phyloP scores from a whole-genome alignment of 306 rosid species.

The Prunus campanulata region DNA sequence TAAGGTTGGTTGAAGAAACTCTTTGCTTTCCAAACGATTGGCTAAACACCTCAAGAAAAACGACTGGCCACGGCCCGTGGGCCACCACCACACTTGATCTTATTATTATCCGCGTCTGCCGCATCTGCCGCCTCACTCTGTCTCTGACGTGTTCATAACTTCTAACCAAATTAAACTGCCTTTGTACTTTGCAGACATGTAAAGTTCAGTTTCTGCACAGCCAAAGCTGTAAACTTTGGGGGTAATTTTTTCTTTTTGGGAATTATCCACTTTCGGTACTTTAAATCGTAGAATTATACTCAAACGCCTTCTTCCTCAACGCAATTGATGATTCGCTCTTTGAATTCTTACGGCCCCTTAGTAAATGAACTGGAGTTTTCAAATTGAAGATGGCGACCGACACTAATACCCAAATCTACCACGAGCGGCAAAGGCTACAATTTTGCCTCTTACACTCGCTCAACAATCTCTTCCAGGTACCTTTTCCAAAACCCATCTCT shows the following conservation, averaged over 20 bases:
- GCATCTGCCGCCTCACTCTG: not conserved
- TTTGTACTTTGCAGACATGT: not conserved
- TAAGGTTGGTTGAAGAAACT: too few species aligned
- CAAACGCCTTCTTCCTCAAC: not conserved
- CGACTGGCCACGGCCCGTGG: not conserved
- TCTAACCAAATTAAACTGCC: not conserved
- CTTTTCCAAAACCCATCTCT: not conserved
- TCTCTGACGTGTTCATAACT: not conserved
- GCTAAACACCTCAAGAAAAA: not conserved
- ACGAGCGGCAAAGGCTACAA: slow-evolving; percentile 79
- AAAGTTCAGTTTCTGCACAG: not conserved
- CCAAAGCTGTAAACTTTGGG: not conserved
- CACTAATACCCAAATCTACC: slow-evolving; percentile 49
- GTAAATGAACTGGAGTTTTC: slow-evolving; percentile 5
- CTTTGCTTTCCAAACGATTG: too few species aligned
- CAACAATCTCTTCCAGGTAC: slow-evolving; percentile 92
- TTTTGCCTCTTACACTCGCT: slow-evolving; percentile 81
- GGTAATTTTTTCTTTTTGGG: not conserved
- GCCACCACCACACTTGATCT: not conserved
- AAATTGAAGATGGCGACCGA: slow-evolving; percentile 44
- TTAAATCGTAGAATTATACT: not conserved
- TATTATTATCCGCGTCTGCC: not conserved
- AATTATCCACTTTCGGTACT: not conserved
- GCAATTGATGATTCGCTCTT: not conserved
- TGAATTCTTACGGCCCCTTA: not conserved